Base-by-base conservation (phyloP, 2,329 filamentous ascomycete genomes). In the Pseudopyrenochaeta lycopersici region DNA sequence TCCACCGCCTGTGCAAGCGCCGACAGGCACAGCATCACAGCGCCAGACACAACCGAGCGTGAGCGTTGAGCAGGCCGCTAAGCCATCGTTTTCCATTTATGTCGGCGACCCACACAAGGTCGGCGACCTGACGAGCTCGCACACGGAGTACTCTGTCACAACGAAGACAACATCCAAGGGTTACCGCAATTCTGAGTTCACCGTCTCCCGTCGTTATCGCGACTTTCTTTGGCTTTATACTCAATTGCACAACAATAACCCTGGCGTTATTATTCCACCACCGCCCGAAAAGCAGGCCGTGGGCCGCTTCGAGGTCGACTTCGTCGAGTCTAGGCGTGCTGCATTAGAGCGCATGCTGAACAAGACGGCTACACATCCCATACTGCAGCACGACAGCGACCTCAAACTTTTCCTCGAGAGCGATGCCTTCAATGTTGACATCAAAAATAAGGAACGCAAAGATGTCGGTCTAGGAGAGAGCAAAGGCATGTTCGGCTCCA, bases 141-240 rank as follows among this genome's bases (percentile, higher is more conserved):
- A 99, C 76, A 99, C 97, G 61, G 95, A 98, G 42, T 99, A 99
- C 78, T 92, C 92, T 67, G 95, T 99, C 61, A 86, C 90, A 69
- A 99, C 95, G 53, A 95, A 90, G 90, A 99, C 95, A 11, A 91
- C 92, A 1, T 98, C 94, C 32, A 97, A 97, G 80, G 95, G 92
- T 46, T 99, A 98, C 77, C 91, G 90, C 72, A 90, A 94, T 69
- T 84, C 91, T 46, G 93, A 97, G 71, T 98, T 99, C 70, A 89
- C 92, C 51, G 95, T 99, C 64, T 96, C 92, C 70, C 86, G 95
- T 66, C 87, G 95, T 71, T 99, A 98, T 77, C 89, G 93, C 54
- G 95, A 99, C 78, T 99, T 99, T 75, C 81, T 99, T 47, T 99
- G 95, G 95, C 87, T 99, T 23, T 99, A 99, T 77, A 97, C 89